Percentiles rank a stretch among this genome's conserved stretches.
Evolutionary conservation across 177 flowering plant genomes (phyloP).

Genomic region (Vitis hybrid): DNA sequence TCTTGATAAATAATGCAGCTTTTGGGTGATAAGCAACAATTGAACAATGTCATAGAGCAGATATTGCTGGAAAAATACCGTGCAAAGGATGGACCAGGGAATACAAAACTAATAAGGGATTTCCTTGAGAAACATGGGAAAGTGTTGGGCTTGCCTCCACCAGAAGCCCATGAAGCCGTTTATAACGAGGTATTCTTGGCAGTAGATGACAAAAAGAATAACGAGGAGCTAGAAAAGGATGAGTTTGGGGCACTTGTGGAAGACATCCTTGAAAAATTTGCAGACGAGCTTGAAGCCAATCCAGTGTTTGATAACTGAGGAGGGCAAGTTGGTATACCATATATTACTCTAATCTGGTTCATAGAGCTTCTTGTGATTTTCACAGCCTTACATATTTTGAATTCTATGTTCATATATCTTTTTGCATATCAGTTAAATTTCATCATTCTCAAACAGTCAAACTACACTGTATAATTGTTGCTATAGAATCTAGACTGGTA

Average conservation of each 20-base stretch:
- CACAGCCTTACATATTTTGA: conserved; percentile 1
- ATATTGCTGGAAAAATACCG: conserved; percentile 22
- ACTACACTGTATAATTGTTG: neutral
- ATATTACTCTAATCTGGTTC: neutral
- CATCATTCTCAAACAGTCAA: neutral
- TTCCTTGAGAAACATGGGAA: conserved; percentile 49
- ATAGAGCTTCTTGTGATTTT: neutral
- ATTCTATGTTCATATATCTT: neutral
- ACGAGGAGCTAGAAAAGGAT: conserved; percentile 24
- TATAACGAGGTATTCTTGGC: conserved; percentile 57
- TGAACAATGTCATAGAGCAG: conserved; percentile 36
- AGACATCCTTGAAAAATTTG: conserved; percentile 52
- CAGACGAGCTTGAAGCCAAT: conserved; percentile 51
- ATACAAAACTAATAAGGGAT: conserved; percentile 27
- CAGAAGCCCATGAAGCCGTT: conserved; percentile 50
- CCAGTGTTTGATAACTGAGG: conserved; percentile 43
- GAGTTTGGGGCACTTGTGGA: conserved; percentile 36
- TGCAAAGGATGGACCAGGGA: conserved; percentile 14
- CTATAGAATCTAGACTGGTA: neutral
- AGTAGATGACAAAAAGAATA: conserved; percentile 19
- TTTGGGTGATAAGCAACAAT: conserved; percentile 47
- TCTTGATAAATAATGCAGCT: conserved; percentile 40
- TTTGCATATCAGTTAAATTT: neutral
- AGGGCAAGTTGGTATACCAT: neutral
- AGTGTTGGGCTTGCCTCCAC: conserved; percentile 55